Evolutionary conservation across 225 moss, liverwort and hornwort species (phyloP), one percentile per base, ranked within the genome.

Genomic region (Rhytidiadelphus loreus): DNA sequence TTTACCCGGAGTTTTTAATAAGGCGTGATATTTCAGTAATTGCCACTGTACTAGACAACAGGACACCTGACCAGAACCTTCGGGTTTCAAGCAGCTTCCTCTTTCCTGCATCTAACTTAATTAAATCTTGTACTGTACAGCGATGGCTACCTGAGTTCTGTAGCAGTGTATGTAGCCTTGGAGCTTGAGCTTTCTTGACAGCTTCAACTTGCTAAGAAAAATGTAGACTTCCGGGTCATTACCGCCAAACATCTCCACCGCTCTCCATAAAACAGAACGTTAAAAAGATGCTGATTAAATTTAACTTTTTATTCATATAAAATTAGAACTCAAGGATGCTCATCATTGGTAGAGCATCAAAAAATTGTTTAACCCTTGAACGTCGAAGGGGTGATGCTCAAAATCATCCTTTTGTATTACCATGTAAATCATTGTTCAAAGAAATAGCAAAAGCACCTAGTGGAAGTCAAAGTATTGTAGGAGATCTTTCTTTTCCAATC

Each of bases 211-310:
- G 46, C 4, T 48, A 32, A n/a, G 24, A 37, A 41, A 83, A 83
- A 20, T n/a, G 43, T 4, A 15, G 23, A 43, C 84, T 43, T 53
- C 21, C 2, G 12, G 14, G n/a, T 29, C 68, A 66, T n/a, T 12
- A 37, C 7, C 3, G 37, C 16, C 3, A 16, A 55, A 25, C 24
- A 55, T 78, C 23, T 26, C 35, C 25, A 16, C 37, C 16, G 7
- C 78, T 22, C 2, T 13, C 0, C 0, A 23, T 8, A 9, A 22
- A 53, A 23, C 12, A 8, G 18, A 79, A 28, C 2, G 1, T 18
- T 28, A 3, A 28, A 28, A 79, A 77, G 52, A 12, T 82, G 7
- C 8, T 57, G 28, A 57, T 8, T 5, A 39, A 57, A 39, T 18
- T 79, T 3, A 19, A 39, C 8, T 39, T 57, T 35, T 39, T 39